Conservation (phyloP, 2,329 filamentous ascomycete species). For the Hymenotorrendiella dingleyae region DNA sequence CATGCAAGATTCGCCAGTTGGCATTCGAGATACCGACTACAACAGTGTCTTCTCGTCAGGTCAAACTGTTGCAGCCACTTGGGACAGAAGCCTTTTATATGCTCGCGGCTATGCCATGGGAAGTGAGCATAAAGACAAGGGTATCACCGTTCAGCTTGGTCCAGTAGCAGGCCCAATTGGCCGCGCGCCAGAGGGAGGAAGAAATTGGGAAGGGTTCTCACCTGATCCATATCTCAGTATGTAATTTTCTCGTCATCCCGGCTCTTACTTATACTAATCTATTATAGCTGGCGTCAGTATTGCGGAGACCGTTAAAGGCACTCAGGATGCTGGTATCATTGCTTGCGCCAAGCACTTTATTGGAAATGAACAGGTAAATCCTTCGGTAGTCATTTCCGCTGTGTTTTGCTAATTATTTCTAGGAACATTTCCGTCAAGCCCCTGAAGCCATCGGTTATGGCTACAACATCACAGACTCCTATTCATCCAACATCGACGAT, state of each 20-base stretch:
- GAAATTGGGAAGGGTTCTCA: constrained; percentile 65
- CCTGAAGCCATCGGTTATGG: constrained; percentile 47
- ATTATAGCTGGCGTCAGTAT: constrained; percentile 66
- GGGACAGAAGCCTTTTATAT: constrained; percentile 57
- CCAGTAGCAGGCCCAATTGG: constrained; percentile 66
- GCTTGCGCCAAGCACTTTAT: constrained; percentile 74
- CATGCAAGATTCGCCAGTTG: constrained; percentile 30
- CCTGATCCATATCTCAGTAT: constrained; percentile 70
- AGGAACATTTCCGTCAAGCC: constrained; percentile 44
- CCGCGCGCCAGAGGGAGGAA: constrained; percentile 60
- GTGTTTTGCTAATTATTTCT: constrained; percentile 26
- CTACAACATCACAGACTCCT: constrained; percentile 54
- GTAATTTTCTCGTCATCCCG: constrained; percentile 26
- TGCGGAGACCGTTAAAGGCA: constrained; percentile 68
- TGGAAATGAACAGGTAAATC: constrained; percentile 63
- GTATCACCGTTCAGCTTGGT: constrained; percentile 67
- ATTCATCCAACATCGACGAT: constrained; percentile 52
- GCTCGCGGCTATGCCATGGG: constrained; percentile 44
- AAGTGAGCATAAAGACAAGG: constrained; percentile 66
- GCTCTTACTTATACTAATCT: constrained; percentile 43
- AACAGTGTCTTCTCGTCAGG: constrained; percentile 66
- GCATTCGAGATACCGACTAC: constrained; percentile 51
- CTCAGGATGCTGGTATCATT: constrained; percentile 76
- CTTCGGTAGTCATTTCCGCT: background rate
- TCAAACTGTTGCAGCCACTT: constrained; percentile 63